Conservation (phyloP, 2,329 filamentous ascomycete genomes). For the Fusarium buharicum region DNA sequence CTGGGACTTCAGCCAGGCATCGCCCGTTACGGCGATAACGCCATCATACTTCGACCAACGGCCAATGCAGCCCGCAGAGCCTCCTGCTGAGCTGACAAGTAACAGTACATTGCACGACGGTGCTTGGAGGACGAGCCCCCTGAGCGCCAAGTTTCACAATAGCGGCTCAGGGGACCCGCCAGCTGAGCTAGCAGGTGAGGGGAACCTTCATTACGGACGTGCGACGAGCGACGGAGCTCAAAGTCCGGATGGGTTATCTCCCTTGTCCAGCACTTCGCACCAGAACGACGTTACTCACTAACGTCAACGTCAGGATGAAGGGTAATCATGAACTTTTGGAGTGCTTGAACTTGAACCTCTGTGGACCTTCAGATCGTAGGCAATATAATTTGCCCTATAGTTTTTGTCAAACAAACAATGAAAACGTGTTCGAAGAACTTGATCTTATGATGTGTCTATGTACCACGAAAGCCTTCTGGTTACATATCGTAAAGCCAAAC, state of each 20-base stretch:
- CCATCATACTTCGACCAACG: background rate
- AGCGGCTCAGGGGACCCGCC: background rate
- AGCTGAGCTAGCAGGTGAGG: background rate
- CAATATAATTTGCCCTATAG: too few relatives aligned
- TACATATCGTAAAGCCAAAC: too few relatives aligned
- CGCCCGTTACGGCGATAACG: background rate
- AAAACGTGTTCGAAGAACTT: too few relatives aligned
- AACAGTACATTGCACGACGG: background rate
- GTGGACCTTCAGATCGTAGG: too few relatives aligned
- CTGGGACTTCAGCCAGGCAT: background rate
- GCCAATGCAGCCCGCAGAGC: background rate
- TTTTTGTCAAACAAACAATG: too few relatives aligned
- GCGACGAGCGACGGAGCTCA: background rate
- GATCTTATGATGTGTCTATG: too few relatives aligned
- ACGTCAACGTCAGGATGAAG: too few relatives aligned
- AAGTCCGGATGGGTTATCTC: background rate
- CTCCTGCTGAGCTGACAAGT: conserved; percentile 2
- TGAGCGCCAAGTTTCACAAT: background rate
- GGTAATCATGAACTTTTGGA: too few relatives aligned
- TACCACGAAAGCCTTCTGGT: too few relatives aligned
- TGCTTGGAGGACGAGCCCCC: background rate
- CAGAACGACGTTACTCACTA: too few relatives aligned
- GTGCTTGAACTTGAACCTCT: too few relatives aligned
- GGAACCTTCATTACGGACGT: background rate
- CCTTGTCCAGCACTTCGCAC: background rate